Evolutionary conservation across 192 early-diverging fungal species (phyloP).

Genomic region (Backusella australiensis): DNA sequence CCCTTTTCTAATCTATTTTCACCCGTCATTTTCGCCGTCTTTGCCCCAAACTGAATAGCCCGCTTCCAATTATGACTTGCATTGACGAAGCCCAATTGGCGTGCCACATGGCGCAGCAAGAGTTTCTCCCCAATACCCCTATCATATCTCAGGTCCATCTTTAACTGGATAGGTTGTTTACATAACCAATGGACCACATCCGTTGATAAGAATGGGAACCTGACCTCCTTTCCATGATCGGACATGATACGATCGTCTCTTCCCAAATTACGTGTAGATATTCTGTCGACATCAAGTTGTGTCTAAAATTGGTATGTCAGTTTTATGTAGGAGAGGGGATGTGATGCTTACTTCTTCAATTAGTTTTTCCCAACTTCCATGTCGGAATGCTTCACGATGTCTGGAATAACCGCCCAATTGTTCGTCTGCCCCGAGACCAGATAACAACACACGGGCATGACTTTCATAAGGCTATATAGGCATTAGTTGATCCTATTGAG

Average conservation of each 20-base stretch:
- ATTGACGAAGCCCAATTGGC: constrained; percentile 61
- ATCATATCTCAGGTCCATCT: constrained; percentile 77
- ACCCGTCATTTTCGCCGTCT: constrained; percentile 90
- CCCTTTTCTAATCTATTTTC: constrained; percentile 34
- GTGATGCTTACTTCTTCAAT: constrained; percentile 50
- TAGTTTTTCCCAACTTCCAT: constrained; percentile 62
- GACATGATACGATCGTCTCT: constrained; percentile 93
- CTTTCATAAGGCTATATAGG: constrained; percentile 52
- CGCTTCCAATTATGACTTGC: constrained; percentile 77
- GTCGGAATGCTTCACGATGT: constrained; percentile 72
- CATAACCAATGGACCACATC: constrained; percentile 67
- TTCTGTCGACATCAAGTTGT: constrained; percentile 81
- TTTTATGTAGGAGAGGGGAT: not conserved
- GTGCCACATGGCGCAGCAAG: constrained; percentile 74
- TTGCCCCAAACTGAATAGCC: constrained; percentile 97
- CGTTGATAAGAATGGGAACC: constrained; percentile 85
- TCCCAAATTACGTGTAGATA: constrained; percentile 81
- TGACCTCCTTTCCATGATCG: constrained; percentile 79
- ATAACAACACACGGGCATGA: constrained; percentile 73
- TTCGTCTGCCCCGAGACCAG: constrained; percentile 94
- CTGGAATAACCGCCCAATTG: constrained; percentile 91
- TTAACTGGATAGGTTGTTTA: constrained; percentile 69
- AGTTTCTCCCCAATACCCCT: constrained; percentile 90
- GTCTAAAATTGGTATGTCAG: constrained; percentile 39
- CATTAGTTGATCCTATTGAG: not conserved